Evolutionary conservation across 2,329 filamentous ascomycete species (phyloP).

Genomic region (Fusarium buharicum): DNA sequence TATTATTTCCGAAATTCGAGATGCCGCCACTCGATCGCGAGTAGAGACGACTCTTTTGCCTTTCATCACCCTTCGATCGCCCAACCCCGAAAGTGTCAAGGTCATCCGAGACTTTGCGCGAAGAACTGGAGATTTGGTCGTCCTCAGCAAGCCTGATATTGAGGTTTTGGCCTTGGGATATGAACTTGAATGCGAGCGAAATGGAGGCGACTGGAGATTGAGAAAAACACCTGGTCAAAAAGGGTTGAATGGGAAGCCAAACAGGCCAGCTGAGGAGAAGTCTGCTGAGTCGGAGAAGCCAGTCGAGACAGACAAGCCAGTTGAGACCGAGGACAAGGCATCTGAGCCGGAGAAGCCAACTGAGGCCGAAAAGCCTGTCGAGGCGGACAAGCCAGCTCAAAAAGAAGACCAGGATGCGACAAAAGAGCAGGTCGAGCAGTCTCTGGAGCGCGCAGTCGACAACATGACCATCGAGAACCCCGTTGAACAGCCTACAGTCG

Average conservation of each 20-base stretch:
- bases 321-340: constrained; percentile 18
- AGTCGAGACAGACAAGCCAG: constrained; percentile 18
- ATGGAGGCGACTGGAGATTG: constrained; percentile 88
- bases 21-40: constrained; percentile 80
- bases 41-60: constrained; percentile 87
- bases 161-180: constrained; percentile 91
- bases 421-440: neutral
- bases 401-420: constrained; percentile 10
- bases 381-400: constrained; percentile 53
- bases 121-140: constrained; percentile 87
- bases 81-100: constrained; percentile 79
- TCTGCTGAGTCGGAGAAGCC: too few species aligned
- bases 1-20: constrained; percentile 88
- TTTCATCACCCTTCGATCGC: constrained; percentile 81
- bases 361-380: constrained; percentile 30
- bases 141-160: constrained; percentile 89
- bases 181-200: constrained; percentile 91
- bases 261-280: constrained; percentile 38
- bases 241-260: constrained; percentile 74
- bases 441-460: constrained; percentile 25
- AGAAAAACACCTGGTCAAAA: constrained; percentile 83
- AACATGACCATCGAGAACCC: constrained; percentile 29
- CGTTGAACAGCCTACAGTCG: constrained; percentile 10
- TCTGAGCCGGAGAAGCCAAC: constrained; percentile 4
- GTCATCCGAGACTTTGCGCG: constrained; percentile 86